These are phyloP conservation scores for Hygrophorus pudorinus DNA, from an alignment of 768 basidiomycete species.

Conservation along the genomic window DNA sequence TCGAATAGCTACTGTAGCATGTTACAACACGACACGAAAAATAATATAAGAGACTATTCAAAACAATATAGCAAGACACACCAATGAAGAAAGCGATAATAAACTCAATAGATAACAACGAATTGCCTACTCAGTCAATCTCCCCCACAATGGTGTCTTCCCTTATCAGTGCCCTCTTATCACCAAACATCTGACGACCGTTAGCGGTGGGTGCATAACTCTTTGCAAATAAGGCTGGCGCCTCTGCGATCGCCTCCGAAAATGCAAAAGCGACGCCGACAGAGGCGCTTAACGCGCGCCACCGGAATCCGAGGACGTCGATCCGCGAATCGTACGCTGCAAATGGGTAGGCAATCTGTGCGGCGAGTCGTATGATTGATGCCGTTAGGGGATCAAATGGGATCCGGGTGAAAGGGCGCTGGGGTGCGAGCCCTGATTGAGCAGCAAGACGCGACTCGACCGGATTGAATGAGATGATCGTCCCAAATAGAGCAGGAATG, in stretches of 20 bases:
- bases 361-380: conserved; percentile 53
- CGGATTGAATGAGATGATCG: conserved; percentile 53
- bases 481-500: conserved; percentile 46
- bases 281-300: conserved; percentile 46
- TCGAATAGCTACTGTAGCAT: too few relatives aligned
- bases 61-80: too few relatives aligned
- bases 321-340: conserved; percentile 19
- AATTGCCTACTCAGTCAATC: too few relatives aligned
- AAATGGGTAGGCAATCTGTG: conserved; percentile 50
- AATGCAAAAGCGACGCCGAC: conserved; percentile 57
- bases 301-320: conserved; percentile 45
- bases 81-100: too few relatives aligned
- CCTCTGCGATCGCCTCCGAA: conserved; percentile 48
- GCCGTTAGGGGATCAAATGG: conserved; percentile 54
- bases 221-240: conserved; percentile 29
- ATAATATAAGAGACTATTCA: too few relatives aligned
- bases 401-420: not conserved
- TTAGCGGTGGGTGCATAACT: conserved; percentile 10
- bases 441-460: conserved; percentile 7
- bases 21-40: too few relatives aligned
- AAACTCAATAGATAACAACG: too few relatives aligned
- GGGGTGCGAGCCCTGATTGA: conserved; percentile 13
- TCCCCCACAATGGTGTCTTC: too few relatives aligned
- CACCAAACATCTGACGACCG: too few relatives aligned
- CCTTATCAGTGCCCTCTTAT: too few relatives aligned